Percentiles rank a stretch among this genome's conserved stretches.
phyloP scores from a whole-genome alignment of 2,329 filamentous ascomycete species.

The Akanthomyces uredinophilus region DNA sequence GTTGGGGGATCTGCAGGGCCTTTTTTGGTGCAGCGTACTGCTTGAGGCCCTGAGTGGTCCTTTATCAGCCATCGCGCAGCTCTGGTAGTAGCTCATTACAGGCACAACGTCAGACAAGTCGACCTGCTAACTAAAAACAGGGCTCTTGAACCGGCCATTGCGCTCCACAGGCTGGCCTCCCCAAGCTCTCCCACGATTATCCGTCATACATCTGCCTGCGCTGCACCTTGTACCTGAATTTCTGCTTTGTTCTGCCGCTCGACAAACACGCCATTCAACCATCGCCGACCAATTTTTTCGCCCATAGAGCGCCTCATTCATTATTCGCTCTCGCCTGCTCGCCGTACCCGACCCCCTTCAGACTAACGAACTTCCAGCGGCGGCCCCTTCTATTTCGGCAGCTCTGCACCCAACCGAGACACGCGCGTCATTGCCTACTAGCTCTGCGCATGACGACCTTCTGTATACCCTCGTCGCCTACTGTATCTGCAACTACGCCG shows the following conservation, averaged over 20 bases:
- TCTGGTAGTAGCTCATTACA: too few relatives aligned
- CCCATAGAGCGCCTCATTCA: neutral
- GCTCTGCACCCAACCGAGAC: conserved; percentile 2
- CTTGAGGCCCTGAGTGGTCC: neutral
- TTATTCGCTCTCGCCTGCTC: neutral
- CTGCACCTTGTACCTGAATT: neutral
- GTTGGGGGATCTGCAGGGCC: conserved; percentile 7
- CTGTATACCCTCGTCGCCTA: neutral
- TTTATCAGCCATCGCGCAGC: conserved; percentile 3
- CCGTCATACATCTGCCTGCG: neutral
- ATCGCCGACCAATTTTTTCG: neutral
- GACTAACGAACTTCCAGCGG: neutral
- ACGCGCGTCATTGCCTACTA: conserved; percentile 4
- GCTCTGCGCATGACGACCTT: neutral
- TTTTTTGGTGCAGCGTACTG: neutral
- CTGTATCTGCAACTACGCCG: neutral
- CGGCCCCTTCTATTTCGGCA: neutral
- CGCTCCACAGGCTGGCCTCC: neutral
- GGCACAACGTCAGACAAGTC: neutral
- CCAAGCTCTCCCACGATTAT: neutral
- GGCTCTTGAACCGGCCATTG: conserved; percentile 1
- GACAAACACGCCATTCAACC: neutral
- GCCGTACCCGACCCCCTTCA: neutral
- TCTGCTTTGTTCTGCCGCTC: neutral
- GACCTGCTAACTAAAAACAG: conserved; percentile 6